Conservation (phyloP, 495 filamentous ascomycete genomes). For the Neurospora sp. region DNA sequence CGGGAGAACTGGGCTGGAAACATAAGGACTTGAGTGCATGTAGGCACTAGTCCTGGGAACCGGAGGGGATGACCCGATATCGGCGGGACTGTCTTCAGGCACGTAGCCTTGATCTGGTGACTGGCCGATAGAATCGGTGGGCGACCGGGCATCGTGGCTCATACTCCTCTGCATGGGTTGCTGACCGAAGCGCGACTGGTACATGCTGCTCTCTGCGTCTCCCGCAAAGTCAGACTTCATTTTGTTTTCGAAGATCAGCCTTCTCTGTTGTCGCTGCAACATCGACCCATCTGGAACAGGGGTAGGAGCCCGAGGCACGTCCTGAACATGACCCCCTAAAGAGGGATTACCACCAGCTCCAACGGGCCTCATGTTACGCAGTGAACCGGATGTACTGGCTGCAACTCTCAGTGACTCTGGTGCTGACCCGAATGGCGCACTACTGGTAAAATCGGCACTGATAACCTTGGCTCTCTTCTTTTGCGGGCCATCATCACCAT, state of each 20-base stretch:
- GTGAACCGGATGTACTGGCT: conserved; percentile 76
- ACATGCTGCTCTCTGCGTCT: conserved; percentile 8
- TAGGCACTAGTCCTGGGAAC: conserved; percentile 44
- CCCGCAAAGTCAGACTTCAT: conserved; percentile 12
- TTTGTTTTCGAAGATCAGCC: conserved; percentile 9
- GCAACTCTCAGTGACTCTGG: conserved; percentile 76
- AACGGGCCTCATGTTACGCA: conserved; percentile 75
- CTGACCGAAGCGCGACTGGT: conserved; percentile 8
- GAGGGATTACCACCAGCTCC: conserved; percentile 44
- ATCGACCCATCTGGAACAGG: conserved; percentile 48
- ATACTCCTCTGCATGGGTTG: conserved; percentile 10
- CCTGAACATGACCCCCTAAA: conserved; percentile 49
- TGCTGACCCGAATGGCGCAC: conserved; percentile 56
- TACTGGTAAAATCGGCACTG: conserved; percentile 56
- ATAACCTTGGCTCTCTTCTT: conserved; percentile 68
- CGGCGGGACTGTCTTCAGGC: conserved; percentile 45
- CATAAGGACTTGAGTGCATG: conserved; percentile 39
- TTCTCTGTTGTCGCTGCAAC: conserved; percentile 18
- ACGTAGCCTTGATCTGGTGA: conserved; percentile 49
- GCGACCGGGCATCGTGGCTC: conserved; percentile 32
- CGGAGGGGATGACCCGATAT: conserved; percentile 72
- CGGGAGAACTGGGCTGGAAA: conserved; percentile 69
- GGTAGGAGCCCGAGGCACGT: conserved; percentile 71
- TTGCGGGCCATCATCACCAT: conserved; percentile 49
- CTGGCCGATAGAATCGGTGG: conserved; percentile 34